phyloP scores from a whole-genome alignment of 2,329 filamentous ascomycete species.

The Pseudofabraea citricarpa region DNA sequence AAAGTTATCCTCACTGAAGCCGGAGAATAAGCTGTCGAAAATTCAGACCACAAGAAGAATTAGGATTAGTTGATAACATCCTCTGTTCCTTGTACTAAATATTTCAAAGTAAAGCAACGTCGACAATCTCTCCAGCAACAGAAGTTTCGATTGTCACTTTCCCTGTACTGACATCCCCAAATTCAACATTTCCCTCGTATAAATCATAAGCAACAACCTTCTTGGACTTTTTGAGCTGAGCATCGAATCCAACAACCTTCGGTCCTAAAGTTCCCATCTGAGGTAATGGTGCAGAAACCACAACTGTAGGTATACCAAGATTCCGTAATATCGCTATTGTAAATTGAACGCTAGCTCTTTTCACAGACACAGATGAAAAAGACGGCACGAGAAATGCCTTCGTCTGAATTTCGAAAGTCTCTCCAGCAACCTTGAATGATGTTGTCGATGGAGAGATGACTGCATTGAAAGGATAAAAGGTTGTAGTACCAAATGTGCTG shows the following conservation, averaged over 20 bases:
- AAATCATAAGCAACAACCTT: conserved; percentile 9
- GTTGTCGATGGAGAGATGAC: conserved; percentile 4
- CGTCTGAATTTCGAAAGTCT: conserved; percentile 10
- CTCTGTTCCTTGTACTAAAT: no score
- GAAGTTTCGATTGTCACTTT: conserved; percentile 5
- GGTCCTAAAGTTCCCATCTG: conserved; percentile 14
- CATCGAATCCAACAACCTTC: conserved; percentile 8
- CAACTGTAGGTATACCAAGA: conserved; percentile 1
- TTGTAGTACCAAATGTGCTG: conserved; percentile 12
- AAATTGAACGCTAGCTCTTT: conserved; percentile 6
- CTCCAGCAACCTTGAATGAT: conserved; percentile 8
- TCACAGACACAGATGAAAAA: conserved; percentile 3
- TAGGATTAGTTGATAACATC: no score
- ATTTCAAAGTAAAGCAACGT: no score
- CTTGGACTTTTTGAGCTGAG: neutral
- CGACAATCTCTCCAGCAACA: neutral
- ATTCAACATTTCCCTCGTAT: conserved; percentile 10
- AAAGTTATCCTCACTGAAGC: no score
- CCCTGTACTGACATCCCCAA: conserved; percentile 9
- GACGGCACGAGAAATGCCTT: conserved; percentile 13
- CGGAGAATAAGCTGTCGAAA: no score
- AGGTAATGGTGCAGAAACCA: conserved; percentile 9
- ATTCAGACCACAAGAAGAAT: no score
- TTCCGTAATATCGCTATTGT: conserved; percentile 5
- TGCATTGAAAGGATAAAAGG: conserved; percentile 15